Conservation (phyloP, 75 land plant species). For the Pseudotsuga menziesii region DNA sequence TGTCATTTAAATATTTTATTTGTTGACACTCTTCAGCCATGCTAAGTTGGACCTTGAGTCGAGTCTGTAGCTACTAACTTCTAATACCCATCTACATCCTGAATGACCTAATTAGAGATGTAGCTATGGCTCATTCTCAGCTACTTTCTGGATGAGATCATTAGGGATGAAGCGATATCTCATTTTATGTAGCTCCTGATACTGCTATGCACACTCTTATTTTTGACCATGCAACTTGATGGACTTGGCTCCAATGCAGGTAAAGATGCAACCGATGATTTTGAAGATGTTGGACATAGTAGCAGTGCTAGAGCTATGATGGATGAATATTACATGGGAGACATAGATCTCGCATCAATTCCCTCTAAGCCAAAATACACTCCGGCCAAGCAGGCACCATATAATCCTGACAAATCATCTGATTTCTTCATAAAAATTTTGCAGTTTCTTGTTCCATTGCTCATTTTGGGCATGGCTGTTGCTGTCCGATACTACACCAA, state of each 20-base stretch:
- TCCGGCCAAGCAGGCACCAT: constrained; percentile 51
- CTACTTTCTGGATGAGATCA: too few relatives aligned
- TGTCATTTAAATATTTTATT: too few relatives aligned
- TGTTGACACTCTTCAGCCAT: too few relatives aligned
- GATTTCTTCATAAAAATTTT: constrained; percentile 57
- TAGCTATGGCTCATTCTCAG: too few relatives aligned
- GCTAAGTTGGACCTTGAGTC: too few relatives aligned
- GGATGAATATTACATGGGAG: constrained; percentile 61
- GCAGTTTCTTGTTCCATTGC: constrained; percentile 66
- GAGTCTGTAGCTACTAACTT: too few relatives aligned
- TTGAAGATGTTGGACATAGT: constrained; percentile 82
- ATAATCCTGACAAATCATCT: constrained; percentile 52
- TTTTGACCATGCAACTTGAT: not conserved
- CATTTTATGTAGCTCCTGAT: too few relatives aligned
- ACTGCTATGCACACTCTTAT: not conserved
- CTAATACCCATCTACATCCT: too few relatives aligned
- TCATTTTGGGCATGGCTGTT: constrained; percentile 55
- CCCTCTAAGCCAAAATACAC: constrained; percentile 44
- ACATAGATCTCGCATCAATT: constrained; percentile 52
- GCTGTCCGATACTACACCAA: constrained; percentile 44
- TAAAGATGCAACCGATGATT: constrained; percentile 80
- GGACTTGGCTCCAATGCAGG: constrained; percentile 36
- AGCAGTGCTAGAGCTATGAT: constrained; percentile 59
- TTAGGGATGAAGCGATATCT: too few relatives aligned
- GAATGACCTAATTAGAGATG: too few relatives aligned